A percentile compares a stretch with the other conserved stretches of the same genome.
Evolutionary conservation across 1,139 yeast species (phyloP).

Genomic region (Kodamaea derodonti): DNA sequence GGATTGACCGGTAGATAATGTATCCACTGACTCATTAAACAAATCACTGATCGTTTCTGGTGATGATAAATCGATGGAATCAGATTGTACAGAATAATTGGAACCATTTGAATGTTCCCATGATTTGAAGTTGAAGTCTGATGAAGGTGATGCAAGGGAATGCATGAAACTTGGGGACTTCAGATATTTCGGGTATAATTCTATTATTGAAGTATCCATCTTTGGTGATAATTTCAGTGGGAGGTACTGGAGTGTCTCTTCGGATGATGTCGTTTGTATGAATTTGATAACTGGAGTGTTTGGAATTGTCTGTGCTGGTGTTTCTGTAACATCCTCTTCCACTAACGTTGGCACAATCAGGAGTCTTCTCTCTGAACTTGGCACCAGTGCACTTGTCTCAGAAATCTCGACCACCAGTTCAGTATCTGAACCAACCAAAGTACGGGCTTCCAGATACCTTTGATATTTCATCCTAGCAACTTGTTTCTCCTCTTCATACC

Average conservation of each 20-base stretch:
- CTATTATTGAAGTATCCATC: background rate
- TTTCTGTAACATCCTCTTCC: background rate
- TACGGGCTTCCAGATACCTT: background rate
- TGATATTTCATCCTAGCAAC: too few relatives aligned
- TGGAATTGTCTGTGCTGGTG: background rate
- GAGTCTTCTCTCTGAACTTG: background rate
- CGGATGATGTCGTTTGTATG: too few relatives aligned
- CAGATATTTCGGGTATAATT: background rate
- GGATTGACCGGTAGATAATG: constrained; percentile 19
- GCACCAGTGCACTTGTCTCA: background rate
- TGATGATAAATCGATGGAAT: constrained; percentile 9
- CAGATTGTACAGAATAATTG: constrained; percentile 14
- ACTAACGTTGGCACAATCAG: background rate
- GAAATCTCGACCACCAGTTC: background rate
- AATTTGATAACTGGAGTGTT: background rate
- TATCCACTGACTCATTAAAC: constrained; percentile 20
- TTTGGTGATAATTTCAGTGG: background rate
- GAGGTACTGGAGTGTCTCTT: too few relatives aligned
- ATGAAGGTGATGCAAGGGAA: background rate
- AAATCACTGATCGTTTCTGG: constrained; percentile 12
- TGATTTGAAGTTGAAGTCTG: background rate
- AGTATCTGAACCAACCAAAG: background rate
- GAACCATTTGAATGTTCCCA: constrained; percentile 7
- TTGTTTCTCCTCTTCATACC: background rate
- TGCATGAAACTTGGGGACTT: background rate